Conservation (phyloP, 768 basidiomycete species). For the Leccinum arenicola region DNA sequence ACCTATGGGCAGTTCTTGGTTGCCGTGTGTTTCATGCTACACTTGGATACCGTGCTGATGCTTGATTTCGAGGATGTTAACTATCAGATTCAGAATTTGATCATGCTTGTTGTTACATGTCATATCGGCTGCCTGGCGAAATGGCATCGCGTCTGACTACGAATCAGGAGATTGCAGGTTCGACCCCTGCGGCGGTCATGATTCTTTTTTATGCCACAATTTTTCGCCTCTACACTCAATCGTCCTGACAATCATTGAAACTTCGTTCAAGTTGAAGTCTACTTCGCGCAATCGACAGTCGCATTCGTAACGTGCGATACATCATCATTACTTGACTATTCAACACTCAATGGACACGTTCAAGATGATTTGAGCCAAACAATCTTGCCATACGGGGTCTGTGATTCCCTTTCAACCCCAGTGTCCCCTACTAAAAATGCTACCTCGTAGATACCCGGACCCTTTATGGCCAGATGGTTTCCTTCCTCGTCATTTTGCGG, state of each 20-base stretch:
- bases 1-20: background rate
- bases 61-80: too few species aligned
- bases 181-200: conserved; percentile 55
- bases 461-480: conserved; percentile 27
- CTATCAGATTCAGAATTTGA: background rate
- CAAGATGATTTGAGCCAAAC: conserved; percentile 34
- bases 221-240: too few species aligned
- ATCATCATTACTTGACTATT: background rate
- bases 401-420: conserved; percentile 30
- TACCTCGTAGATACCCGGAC: conserved; percentile 51
- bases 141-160: conserved; percentile 95
- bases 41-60: background rate
- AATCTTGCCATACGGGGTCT: conserved; percentile 51
- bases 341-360: background rate
- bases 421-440: conserved; percentile 41
- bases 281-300: background rate
- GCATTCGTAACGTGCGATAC: background rate
- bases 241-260: too few species aligned
- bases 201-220: too few species aligned
- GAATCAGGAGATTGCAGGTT: conserved; percentile 94
- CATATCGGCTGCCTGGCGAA: conserved; percentile 62
- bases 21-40: background rate
- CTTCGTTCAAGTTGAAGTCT: too few species aligned
- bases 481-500: conserved; percentile 37
- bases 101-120: too few species aligned